Base-by-base conservation (phyloP, 176 grass and related monocot species). In the Carex parvula region DNA sequence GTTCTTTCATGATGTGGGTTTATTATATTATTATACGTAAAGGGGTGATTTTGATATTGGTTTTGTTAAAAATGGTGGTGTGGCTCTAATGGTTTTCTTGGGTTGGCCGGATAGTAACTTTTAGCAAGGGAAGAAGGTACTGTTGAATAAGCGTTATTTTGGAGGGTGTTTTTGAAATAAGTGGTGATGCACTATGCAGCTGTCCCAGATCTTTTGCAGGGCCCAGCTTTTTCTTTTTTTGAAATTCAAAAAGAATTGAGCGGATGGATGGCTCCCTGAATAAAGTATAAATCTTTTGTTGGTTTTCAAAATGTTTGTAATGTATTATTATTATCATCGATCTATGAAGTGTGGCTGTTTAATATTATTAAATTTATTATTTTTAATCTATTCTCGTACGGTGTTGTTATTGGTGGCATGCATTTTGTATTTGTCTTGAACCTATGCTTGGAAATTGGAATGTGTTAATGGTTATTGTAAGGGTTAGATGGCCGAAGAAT, bases 31-130 rank as follows among this genome's bases (percentile, higher is more conserved):
- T 26, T 68, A 66, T 66, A 83, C 39, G 39, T 83, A 66, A 50
- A 53, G 81, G 81, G 62, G 81, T 21, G 69, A 84, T 75, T 75
- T 84, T 86, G 75, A 88, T 39, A 72, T 54, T 92, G 87, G 93
- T 85, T 88, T 70, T 73, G 75, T 64, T 64, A 54, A 54, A 71
- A 86, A 75, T 55, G 83, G 78, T 60, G 85, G 83, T 90, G 59
- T 79, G 71, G 24, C 85, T 81, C 87, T 86, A 39, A 39, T 87
- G 90, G 89, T 80, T 87, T 87, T 89, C 90, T 90, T 87, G 69
- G 78, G 70, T 58, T 39, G 75, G 53, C 21, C n/a, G 66, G 60
- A 79, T 20, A 46, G 68, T 2, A 88, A 69, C 46, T 32, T 29
- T 2, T 57, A 57, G 21, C 56, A 18, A 18, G 73, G 33, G 73